These are phyloP conservation scores for Angomonas ambiguus DNA, from an alignment of 208 protist species.

Conservation along the genomic window DNA sequence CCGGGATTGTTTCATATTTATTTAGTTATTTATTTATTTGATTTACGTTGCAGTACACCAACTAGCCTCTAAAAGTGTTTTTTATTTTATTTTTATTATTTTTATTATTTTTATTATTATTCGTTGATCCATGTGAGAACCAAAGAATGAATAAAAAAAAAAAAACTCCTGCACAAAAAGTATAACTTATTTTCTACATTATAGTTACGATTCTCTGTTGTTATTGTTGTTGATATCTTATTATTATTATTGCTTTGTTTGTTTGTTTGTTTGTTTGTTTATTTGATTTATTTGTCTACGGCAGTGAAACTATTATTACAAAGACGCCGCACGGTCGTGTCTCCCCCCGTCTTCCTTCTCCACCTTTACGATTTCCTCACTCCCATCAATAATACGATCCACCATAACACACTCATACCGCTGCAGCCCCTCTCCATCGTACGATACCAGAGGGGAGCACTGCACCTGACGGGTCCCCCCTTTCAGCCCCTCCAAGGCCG, in stretches of 20 bases:
- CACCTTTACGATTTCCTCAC: conserved; percentile 15
- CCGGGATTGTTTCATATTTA: too few relatives aligned
- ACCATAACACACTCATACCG: conserved; percentile 26
- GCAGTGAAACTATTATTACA: too few relatives aligned
- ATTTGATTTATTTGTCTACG: neutral
- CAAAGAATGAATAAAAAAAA: too few relatives aligned
- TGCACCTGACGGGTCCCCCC: conserved; percentile 48
- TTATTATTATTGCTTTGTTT: conserved; percentile 9
- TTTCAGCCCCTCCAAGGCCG: conserved; percentile 30
- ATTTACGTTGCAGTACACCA: too few relatives aligned
- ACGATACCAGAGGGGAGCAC: conserved; percentile 90
- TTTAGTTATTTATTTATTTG: too few relatives aligned
- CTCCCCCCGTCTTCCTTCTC: conserved; percentile 19
- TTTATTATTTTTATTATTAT: neutral
- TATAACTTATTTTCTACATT: too few relatives aligned
- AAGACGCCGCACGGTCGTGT: too few relatives aligned
- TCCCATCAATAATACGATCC: conserved; percentile 18
- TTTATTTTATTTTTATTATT: too few relatives aligned
- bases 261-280: conserved; percentile 3
- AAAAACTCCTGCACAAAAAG: too few relatives aligned
- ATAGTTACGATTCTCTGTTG: too few relatives aligned
- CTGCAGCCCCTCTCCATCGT: conserved; percentile 86
- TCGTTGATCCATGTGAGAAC: too few relatives aligned
- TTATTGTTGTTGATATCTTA: neutral
- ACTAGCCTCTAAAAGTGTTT: too few relatives aligned